phyloP scores from a whole-genome alignment of 2,329 filamentous ascomycete species.

The Cladosporium phlei region DNA sequence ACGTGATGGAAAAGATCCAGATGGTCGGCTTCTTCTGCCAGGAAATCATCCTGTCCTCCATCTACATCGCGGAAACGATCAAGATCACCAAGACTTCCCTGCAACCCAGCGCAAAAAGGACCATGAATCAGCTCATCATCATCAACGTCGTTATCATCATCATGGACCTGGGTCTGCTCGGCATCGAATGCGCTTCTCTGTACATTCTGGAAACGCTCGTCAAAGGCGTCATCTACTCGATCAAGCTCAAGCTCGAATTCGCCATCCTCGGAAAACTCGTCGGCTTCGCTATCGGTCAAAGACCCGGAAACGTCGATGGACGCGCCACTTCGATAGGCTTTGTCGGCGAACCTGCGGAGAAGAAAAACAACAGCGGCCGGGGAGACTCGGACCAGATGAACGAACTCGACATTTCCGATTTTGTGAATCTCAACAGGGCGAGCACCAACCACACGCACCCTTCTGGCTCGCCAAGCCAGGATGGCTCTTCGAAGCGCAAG shows the following conservation, averaged over 20 bases:
- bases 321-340: slow-evolving; percentile 21
- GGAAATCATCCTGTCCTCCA: slow-evolving; percentile 31
- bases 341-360: background rate
- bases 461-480: slow-evolving; percentile 7
- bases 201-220: slow-evolving; percentile 35
- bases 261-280: slow-evolving; percentile 29
- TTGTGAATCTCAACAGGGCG: slow-evolving; percentile 19
- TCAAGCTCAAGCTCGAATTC: slow-evolving; percentile 34
- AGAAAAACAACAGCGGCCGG: background rate
- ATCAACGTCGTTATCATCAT: slow-evolving; percentile 37
- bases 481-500: slow-evolving; percentile 3
- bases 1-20: slow-evolving; percentile 43
- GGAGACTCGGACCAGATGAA: slow-evolving; percentile 12
- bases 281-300: slow-evolving; percentile 22
- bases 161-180: slow-evolving; percentile 33
- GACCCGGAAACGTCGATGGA: slow-evolving; percentile 12
- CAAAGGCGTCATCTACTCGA: slow-evolving; percentile 34
- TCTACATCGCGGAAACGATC: slow-evolving; percentile 30
- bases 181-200: slow-evolving; percentile 30
- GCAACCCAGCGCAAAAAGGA: slow-evolving; percentile 21
- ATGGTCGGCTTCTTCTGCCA: slow-evolving; percentile 42
- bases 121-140: slow-evolving; percentile 34
- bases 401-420: slow-evolving; percentile 17
- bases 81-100: slow-evolving; percentile 20
- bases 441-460: slow-evolving; percentile 6